Evolutionary conservation across 2,329 filamentous ascomycete genomes (phyloP).

Genomic region (Sporothrix brasiliensis): DNA sequence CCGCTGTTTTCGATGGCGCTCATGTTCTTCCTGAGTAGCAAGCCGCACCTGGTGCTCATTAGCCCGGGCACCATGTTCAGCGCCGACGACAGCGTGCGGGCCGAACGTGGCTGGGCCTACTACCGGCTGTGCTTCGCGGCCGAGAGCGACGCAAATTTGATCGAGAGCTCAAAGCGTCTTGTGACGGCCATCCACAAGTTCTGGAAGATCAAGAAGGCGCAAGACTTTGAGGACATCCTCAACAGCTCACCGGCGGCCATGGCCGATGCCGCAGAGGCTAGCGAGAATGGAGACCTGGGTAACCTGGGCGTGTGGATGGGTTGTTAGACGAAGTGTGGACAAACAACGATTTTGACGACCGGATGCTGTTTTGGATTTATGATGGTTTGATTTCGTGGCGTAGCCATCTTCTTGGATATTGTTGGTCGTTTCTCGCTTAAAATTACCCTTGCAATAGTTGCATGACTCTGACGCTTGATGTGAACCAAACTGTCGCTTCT

Average conservation of each 20-base stretch:
- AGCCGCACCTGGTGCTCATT: constrained; percentile 70
- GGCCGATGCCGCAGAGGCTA: constrained; percentile 33
- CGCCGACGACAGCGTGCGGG: constrained; percentile 62
- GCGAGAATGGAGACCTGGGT: constrained; percentile 37
- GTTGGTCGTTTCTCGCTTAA: neutral
- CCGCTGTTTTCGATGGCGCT: constrained; percentile 64
- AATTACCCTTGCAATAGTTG: neutral
- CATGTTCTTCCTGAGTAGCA: constrained; percentile 70
- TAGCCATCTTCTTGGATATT: neutral
- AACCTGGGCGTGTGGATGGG: constrained; percentile 43
- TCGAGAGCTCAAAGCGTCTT: constrained; percentile 63
- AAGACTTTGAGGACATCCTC: constrained; percentile 67
- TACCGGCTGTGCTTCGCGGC: constrained; percentile 84
- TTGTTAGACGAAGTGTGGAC: constrained; percentile 36
- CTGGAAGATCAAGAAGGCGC: constrained; percentile 71
- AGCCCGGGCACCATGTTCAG: constrained; percentile 75
- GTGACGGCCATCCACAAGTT: constrained; percentile 71
- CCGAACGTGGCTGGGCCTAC: constrained; percentile 68
- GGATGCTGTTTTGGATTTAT: neutral
- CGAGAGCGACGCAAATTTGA: constrained; percentile 71
- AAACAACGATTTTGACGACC: neutral
- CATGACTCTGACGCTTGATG: constrained; percentile 4
- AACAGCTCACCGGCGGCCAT: constrained; percentile 41
- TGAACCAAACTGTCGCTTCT: neutral
- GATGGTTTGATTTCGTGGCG: neutral